Evolutionary conservation across 108 stramenopile genomes (phyloP).

Genomic region (Cyclotella sp.): DNA sequence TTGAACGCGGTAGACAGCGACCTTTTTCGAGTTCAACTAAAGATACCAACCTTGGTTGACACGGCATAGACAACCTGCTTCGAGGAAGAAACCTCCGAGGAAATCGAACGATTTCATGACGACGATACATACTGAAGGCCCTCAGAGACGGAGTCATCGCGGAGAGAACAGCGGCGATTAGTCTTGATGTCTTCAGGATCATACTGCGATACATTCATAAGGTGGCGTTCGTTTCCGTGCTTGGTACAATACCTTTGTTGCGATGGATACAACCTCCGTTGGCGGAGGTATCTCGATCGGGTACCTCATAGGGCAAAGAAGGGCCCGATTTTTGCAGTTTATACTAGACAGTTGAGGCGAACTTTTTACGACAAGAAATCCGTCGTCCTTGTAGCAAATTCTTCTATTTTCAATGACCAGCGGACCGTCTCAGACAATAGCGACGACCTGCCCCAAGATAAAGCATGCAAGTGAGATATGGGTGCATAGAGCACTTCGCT

Average conservation of each 20-base stretch:
- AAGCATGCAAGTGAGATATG: not conserved
- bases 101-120: not conserved
- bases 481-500: not conserved
- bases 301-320: too few relatives aligned
- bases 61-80: not conserved
- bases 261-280: too few relatives aligned
- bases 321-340: too few relatives aligned
- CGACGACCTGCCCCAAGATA: not conserved
- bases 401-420: not conserved
- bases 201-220: not conserved
- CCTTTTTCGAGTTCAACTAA: too few relatives aligned
- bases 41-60: not conserved
- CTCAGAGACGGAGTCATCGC: conserved; percentile 2
- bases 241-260: not conserved
- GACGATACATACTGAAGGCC: conserved; percentile 6
- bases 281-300: too few relatives aligned
- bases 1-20: not conserved
- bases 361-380: too few relatives aligned
- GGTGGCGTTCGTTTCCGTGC: not conserved
- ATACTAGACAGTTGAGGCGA: too few relatives aligned
- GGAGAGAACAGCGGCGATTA: not conserved
- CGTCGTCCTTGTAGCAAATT: too few relatives aligned
- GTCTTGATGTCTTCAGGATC: not conserved
- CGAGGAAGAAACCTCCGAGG: not conserved
- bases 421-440: not conserved